These are phyloP conservation scores for Psilocybe tampanensis DNA, from an alignment of 768 basidiomycete species.

Conservation along the genomic window DNA sequence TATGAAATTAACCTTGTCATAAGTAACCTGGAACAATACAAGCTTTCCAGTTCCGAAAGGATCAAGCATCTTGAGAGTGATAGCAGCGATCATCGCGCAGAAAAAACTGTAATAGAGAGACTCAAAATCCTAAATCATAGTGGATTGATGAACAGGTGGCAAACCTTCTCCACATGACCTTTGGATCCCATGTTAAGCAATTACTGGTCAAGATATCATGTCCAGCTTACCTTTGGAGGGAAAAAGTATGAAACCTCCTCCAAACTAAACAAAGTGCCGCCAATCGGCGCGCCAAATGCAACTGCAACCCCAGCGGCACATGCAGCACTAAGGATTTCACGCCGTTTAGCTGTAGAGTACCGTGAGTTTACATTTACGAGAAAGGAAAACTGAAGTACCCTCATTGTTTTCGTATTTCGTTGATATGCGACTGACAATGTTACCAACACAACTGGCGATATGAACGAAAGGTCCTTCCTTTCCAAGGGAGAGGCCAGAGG, in stretches of 20 bases:
- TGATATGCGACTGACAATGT: slow-evolving; percentile 86
- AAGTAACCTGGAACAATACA: slow-evolving; percentile 90
- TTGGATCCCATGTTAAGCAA: neutral
- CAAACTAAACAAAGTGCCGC: slow-evolving; percentile 88
- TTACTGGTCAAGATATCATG: slow-evolving; percentile 4
- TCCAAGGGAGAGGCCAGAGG: slow-evolving; percentile 88
- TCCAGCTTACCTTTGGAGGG: slow-evolving; percentile 73
- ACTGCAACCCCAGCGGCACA: slow-evolving; percentile 98
- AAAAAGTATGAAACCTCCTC: slow-evolving; percentile 98
- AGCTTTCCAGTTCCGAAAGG: slow-evolving; percentile 96
- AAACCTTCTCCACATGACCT: slow-evolving; percentile 95
- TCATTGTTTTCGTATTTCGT: slow-evolving; percentile 95
- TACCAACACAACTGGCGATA: slow-evolving; percentile 90
- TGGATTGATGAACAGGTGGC: slow-evolving; percentile 13
- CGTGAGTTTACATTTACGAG: neutral
- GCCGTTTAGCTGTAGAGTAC: slow-evolving; percentile 69
- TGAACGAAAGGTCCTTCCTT: slow-evolving; percentile 79
- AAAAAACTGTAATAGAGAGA: slow-evolving; percentile 78
- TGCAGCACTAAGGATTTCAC: slow-evolving; percentile 94
- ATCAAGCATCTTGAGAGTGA: slow-evolving; percentile 90
- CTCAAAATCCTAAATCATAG: too few relatives aligned
- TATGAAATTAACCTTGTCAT: slow-evolving; percentile 62
- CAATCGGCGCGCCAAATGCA: slow-evolving; percentile 96
- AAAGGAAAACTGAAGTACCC: slow-evolving; percentile 44
- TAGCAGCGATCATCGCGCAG: slow-evolving; percentile 96